phyloP scores from a whole-genome alignment of 176 grass and related monocot species.

The Oryza nivara region DNA sequence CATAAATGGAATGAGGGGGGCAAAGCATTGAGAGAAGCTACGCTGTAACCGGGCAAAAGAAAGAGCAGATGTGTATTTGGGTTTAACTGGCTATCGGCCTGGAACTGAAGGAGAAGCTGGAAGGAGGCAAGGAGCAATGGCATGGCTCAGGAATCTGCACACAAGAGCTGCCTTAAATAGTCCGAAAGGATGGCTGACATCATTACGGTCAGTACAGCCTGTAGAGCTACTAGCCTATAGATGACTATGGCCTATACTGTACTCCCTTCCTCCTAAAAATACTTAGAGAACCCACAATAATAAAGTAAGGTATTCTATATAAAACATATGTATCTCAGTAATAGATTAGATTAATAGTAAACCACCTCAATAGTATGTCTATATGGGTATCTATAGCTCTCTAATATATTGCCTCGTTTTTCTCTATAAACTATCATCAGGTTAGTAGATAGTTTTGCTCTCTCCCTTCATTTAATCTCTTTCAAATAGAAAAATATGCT shows the following conservation, averaged over 20 bases:
- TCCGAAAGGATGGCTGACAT: conserved; percentile 48
- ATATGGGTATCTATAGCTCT: too few relatives aligned
- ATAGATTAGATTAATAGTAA: too few relatives aligned
- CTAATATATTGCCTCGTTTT: too few relatives aligned
- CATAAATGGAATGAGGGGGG: neutral
- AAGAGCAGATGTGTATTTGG: neutral
- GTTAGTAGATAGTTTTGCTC: too few relatives aligned
- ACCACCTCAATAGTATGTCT: too few relatives aligned
- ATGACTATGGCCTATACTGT: neutral
- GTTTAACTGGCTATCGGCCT: neutral
- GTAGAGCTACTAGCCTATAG: conserved; percentile 1
- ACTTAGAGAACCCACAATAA: too few relatives aligned
- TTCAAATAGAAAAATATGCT: too few relatives aligned
- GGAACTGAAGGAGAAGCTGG: neutral
- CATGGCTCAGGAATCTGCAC: conserved; percentile 34
- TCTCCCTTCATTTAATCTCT: too few relatives aligned
- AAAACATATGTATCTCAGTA: too few relatives aligned
- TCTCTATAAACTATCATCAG: too few relatives aligned
- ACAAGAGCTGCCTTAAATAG: conserved; percentile 62
- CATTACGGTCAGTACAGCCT: conserved; percentile 37
- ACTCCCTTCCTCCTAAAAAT: too few relatives aligned
- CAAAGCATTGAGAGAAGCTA: neutral
- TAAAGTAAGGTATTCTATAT: too few relatives aligned
- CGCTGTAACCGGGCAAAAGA: neutral
- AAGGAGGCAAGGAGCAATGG: neutral